phyloP scores from a whole-genome alignment of 129 eudicot genomes.

The Escallonia rubra region DNA sequence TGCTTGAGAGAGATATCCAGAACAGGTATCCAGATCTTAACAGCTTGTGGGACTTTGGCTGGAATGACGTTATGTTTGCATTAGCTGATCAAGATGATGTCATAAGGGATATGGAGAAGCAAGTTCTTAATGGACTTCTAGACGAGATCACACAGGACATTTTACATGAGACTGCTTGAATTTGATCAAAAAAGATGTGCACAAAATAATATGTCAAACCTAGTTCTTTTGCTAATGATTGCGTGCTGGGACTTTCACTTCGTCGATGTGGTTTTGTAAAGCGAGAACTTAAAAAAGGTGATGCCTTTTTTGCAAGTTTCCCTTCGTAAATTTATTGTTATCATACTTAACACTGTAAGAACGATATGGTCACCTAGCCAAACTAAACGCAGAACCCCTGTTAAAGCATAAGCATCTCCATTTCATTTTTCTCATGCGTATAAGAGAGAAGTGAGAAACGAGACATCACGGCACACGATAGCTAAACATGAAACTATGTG shows the following conservation, averaged over 20 bases:
- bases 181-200: constrained; percentile 6
- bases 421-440: too few species aligned
- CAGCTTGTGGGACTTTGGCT: constrained; percentile 79
- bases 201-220: neutral
- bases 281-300: neutral
- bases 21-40: constrained; percentile 39
- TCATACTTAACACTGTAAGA: neutral
- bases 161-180: constrained; percentile 16
- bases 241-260: neutral
- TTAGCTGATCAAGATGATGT: constrained; percentile 56
- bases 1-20: constrained; percentile 67
- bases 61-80: constrained; percentile 44
- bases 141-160: constrained; percentile 56
- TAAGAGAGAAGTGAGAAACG: too few species aligned
- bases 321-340: neutral
- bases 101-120: constrained; percentile 53
- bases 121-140: constrained; percentile 53
- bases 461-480: too few species aligned
- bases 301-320: neutral
- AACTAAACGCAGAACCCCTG: too few species aligned
- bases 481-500: too few species aligned
- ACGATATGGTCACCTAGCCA: neutral
- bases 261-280: neutral
- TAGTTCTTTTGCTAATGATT: too few species aligned
- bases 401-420: too few species aligned